These are phyloP conservation scores for Curvularia hawaiiensis DNA, from an alignment of 2,329 filamentous ascomycete genomes.

Conservation along the genomic window DNA sequence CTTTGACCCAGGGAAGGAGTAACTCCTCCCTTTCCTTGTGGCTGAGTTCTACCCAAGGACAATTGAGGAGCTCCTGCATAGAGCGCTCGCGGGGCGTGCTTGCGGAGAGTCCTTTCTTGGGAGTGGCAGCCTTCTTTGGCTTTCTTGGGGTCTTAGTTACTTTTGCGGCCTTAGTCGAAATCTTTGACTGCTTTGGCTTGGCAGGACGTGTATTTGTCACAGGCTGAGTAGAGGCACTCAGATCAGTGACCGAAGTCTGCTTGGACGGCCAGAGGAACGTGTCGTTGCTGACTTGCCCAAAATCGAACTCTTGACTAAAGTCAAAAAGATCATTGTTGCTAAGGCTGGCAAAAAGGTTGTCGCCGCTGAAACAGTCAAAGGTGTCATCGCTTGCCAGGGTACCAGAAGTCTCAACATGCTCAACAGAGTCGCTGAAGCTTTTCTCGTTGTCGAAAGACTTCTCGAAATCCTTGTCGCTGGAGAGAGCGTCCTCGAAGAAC, in stretches of 20 bases:
- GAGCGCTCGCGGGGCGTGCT: neutral
- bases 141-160: conserved; percentile 1
- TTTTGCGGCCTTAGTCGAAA: neutral
- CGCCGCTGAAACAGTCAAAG: too few species aligned
- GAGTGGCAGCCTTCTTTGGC: neutral
- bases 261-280: too few species aligned
- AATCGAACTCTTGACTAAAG: too few species aligned
- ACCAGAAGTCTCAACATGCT: neutral
- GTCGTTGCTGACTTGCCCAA: too few species aligned
- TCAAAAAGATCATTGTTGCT: too few species aligned
- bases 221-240: too few species aligned
- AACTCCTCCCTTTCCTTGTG: conserved; percentile 25
- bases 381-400: neutral
- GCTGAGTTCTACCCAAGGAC: conserved; percentile 16
- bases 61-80: conserved; percentile 14
- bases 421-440: neutral
- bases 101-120: too few species aligned
- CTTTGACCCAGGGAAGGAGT: conserved; percentile 25
- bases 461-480: neutral
- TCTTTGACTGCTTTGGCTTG: neutral
- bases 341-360: too few species aligned
- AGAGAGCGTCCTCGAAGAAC: neutral
- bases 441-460: neutral
- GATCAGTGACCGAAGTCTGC: too few species aligned
- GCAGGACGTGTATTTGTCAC: too few species aligned